Percentiles rank a stretch among this genome's conserved stretches.
phyloP scores from a whole-genome alignment of 1,284 basidiomycete genomes.

The Naganishia albida region DNA sequence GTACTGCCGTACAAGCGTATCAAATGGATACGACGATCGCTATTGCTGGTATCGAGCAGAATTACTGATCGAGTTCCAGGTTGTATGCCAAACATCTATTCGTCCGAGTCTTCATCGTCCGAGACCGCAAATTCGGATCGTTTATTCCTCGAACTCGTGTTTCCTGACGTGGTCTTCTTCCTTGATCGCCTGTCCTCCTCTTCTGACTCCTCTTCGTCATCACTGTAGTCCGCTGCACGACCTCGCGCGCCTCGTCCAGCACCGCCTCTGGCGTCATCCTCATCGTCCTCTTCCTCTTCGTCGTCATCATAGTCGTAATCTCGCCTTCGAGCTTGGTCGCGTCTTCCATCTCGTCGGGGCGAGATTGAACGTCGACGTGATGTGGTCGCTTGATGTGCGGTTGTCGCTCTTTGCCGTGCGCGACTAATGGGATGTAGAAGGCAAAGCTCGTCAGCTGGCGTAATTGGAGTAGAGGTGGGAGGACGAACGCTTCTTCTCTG shows the following conservation, averaged over 20 bases:
- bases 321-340: slow-evolving; percentile 33
- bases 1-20: not conserved
- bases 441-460: too few species aligned
- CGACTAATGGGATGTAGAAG: not conserved
- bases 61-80: not conserved
- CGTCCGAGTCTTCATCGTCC: slow-evolving; percentile 66
- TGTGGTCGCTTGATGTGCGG: slow-evolving; percentile 1
- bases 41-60: not conserved
- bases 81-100: slow-evolving; percentile 41
- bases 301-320: slow-evolving; percentile 34
- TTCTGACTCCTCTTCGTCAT: slow-evolving; percentile 10
- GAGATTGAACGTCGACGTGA: slow-evolving; percentile 36
- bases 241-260: slow-evolving; percentile 29
- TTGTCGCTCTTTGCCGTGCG: slow-evolving; percentile 14
- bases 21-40: not conserved
- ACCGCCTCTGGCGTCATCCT: slow-evolving; percentile 28
- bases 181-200: slow-evolving; percentile 5
- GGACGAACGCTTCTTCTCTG: slow-evolving; percentile 41
- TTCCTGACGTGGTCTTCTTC: not conserved
- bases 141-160: not conserved
- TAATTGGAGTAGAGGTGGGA: slow-evolving; percentile 1
- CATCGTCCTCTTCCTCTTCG: slow-evolving; percentile 32
- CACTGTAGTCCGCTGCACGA: slow-evolving; percentile 1
- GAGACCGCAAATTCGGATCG: slow-evolving; percentile 56
- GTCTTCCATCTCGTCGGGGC: slow-evolving; percentile 35